Percentiles rank a stretch among this genome's conserved stretches.
These are phyloP conservation scores for Picochlorum sp. DNA, from an alignment of 139 green algal species.

Conservation along the genomic window DNA sequence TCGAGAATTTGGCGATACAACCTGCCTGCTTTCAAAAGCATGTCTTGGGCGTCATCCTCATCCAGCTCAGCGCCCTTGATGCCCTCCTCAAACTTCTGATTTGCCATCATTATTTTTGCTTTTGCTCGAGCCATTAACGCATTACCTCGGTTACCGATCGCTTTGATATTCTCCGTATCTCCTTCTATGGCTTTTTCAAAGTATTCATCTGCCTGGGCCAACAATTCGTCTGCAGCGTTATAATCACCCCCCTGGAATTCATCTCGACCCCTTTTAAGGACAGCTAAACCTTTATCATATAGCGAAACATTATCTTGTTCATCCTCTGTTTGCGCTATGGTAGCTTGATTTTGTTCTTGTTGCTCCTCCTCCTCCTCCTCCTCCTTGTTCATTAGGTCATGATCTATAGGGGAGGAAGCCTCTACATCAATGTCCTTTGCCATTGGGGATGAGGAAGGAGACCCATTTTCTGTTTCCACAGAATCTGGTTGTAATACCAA, in stretches of 20 bases:
- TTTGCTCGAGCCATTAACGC: constrained; percentile 17
- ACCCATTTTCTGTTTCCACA: too few relatives aligned
- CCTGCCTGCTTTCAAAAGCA: constrained; percentile 30
- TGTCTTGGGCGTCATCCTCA: constrained; percentile 17
- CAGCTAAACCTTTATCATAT: not conserved
- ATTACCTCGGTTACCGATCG: constrained; percentile 29
- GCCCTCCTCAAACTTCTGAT: not conserved
- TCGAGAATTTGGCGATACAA: constrained; percentile 19
- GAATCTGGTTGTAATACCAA: too few relatives aligned
- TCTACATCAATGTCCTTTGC: too few relatives aligned
- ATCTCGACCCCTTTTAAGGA: not conserved
- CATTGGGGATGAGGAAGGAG: too few relatives aligned
- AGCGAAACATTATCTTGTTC: not conserved
- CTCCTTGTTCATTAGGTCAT: too few relatives aligned
- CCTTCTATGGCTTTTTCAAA: constrained; percentile 10
- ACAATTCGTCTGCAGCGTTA: not conserved
- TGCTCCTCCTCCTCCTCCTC: too few relatives aligned
- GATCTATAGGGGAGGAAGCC: too few relatives aligned
- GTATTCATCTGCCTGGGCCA: not conserved
- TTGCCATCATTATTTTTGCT: constrained; percentile 14
- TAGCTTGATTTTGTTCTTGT: too few relatives aligned
- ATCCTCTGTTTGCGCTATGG: too few relatives aligned
- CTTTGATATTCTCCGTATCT: constrained; percentile 11
- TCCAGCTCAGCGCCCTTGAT: constrained; percentile 1
- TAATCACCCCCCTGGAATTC: not conserved